phyloP scores from a whole-genome alignment of 83 land plant genomes.

The Larix sibirica region DNA sequence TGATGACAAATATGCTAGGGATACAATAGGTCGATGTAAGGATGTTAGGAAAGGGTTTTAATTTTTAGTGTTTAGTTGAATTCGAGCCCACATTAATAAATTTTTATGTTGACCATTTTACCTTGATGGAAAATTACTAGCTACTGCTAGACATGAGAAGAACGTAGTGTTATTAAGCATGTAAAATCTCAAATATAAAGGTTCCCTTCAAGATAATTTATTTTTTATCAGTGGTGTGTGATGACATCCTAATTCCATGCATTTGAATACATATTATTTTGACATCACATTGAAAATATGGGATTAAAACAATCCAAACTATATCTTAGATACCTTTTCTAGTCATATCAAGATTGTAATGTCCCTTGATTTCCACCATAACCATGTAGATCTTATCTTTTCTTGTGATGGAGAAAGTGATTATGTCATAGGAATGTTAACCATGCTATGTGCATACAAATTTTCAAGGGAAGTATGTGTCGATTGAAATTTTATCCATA shows the following conservation, averaged over 20 bases:
- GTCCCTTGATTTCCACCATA: slow-evolving; percentile 78
- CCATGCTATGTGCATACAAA: slow-evolving; percentile 12
- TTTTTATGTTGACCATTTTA: slow-evolving; percentile 90
- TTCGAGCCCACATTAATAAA: slow-evolving; percentile 72
- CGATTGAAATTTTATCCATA: slow-evolving; percentile 75
- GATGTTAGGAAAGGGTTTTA: slow-evolving; percentile 71
- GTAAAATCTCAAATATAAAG: slow-evolving; percentile 76
- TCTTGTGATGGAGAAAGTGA: slow-evolving; percentile 80
- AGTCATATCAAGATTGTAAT: slow-evolving; percentile 62
- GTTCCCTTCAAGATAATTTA: slow-evolving; percentile 84
- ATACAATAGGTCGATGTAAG: slow-evolving; percentile 45
- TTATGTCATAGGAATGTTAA: slow-evolving; percentile 72
- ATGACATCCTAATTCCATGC: slow-evolving; percentile 85
- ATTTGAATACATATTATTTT: slow-evolving; percentile 92
- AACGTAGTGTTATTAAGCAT: slow-evolving; percentile 89
- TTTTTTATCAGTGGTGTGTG: slow-evolving; percentile 84
- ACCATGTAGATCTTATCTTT: slow-evolving; percentile 45
- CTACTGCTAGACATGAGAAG: slow-evolving; percentile 90
- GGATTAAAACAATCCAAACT: slow-evolving; percentile 89
- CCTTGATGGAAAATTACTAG: slow-evolving; percentile 89
- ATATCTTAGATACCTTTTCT: slow-evolving; percentile 57
- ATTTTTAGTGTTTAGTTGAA: slow-evolving; percentile 52
- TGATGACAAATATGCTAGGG: slow-evolving; percentile 60
- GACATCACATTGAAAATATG: slow-evolving; percentile 95
- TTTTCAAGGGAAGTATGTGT: slow-evolving; percentile 47